Base-by-base conservation (phyloP, 2,329 filamentous ascomycete genomes). In the Verticillium klebahnii region DNA sequence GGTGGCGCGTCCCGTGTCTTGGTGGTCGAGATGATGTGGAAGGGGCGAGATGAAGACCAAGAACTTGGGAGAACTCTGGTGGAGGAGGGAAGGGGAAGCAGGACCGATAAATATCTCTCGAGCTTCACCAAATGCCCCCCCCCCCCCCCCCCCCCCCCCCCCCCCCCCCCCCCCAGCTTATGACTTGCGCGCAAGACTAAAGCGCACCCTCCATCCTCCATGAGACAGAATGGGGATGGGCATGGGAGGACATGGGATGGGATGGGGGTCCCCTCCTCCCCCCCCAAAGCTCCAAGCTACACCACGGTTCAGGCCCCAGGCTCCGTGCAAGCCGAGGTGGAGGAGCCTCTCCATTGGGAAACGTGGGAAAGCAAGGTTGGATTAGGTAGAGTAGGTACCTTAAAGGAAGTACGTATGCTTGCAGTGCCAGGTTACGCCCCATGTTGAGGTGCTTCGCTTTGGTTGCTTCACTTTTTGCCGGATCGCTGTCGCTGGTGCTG, bases 161-260 rank as follows among this genome's bases (percentile, higher is more conserved):
- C 25, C 25, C 25, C 25, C 4, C 25, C 25, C 25, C 25, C 4
- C 45, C 19, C 45, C 45, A 52, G 19, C 45, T 52, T 52, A 52
- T 19, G 25, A 23, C 19, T 23, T 12, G n/a, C 19, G 12, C 45
- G 23, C 45, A 52, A 23, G 37, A 40, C 37, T 15, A 5, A n/a
- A 17, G 37, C 6, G 19, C 45, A 23, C 45, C 45, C 45, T 25
- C 45, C 45, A 52, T 52, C 45, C 45, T 2, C 45, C 45, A 23
- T 52, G n/a, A 52, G 45, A 52, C 45, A 52, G 23, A 8, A 52
- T 52, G 45, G 45, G 45, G 45, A 52, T 52, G 39, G 55, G 55
- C 25, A 61, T 61, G 56, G 55, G 19, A 61, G 6, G 39, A 37
- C n/a, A 58, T 58, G 57, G 39, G 40, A 56, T 56, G 58, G 50